Base-by-base conservation (phyloP, 495 filamentous ascomycete genomes). In the Penicillium robsamsonii region DNA sequence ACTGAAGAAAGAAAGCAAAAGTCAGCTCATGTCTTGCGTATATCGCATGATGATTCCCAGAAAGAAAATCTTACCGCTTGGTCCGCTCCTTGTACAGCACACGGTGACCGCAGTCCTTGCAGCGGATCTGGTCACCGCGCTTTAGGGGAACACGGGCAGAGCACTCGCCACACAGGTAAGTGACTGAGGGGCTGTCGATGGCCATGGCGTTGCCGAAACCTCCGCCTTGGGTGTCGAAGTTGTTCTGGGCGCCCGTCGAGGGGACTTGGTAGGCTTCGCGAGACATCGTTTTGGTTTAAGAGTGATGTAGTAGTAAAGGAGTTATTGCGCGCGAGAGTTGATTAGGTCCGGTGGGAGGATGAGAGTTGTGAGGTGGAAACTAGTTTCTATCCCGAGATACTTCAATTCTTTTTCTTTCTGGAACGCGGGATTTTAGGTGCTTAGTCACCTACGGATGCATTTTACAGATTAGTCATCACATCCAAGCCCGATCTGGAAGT, bases 11-110 rank as follows among this genome's bases (percentile, higher is more conserved):
- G 0, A 47, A 45, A 57, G 1, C 49, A 25, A 18, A 33, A 18
- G 46, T 66, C 46, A 67, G 63, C 45, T 30, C 29, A 55, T 49
- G 50, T 37, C 46, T 38, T 55, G 46, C 46, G 45, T 31, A 46
- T 18, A 38, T 53, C 41, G 20, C 38, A 52, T 52, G 15, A 8
- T 41, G 24, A 9, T 31, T 12, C 18, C 24, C 18, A n/a, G 45
- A 48, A 51, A 58, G 30, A 40, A 31, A 56, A 57, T 70, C 85
- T 72, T 70, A 97, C 94, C 95, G 82, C 81, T 96, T 97, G 31
- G 94, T 99, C 64, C 94, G 76, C 84, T 96, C 90, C 82, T 99
- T 99, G 74, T 97, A 97, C 57, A 99, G 76, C 49, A 99, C 91
- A 57, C 94, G 87, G 68, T 96, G 91, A 24, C 94, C 95, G 70